Evolutionary conservation across 345 rosid genomes (phyloP), one percentile per base, ranked within the genome.

Genomic region (Hypericum perforatum): DNA sequence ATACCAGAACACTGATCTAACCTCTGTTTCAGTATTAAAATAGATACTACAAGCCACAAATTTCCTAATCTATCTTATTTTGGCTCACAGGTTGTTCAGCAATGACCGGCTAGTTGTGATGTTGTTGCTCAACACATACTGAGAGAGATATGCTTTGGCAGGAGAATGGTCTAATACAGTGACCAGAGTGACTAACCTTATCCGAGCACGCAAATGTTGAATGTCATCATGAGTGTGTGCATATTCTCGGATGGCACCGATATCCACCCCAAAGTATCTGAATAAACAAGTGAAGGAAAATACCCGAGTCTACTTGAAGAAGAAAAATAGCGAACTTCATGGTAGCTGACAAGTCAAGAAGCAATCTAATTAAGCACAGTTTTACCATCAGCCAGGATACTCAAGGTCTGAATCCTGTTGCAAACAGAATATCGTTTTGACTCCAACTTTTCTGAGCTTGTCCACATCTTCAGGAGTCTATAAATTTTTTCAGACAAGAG

Each of bases 191-290:
- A 14, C 77, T 52, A 45, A 84, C 98, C 98, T 85, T 70, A 91
- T 87, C 72, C 70, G 73, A 41, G 95, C 94, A 54, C 94, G 98
- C 59, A 91, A 44, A 71, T 91, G 96, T 50, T 87, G 62, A 69
- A 85, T 83, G 59, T 82, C 76, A 52, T 62, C 72, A 47, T 61
- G 67, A 6, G 62, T 52, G 66, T 76, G 64, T 8, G 90, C 83
- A 81, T 87, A 74, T 42, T 78, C 85, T 67, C 11, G 86, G 59
- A 91, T 91, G 53, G 89, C 84, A 46, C 49, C 59, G 52, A 91
- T 87, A 72, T 91, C 96, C 52, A 91, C 95, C 48, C 89, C 89
- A 70, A 91, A 91, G 71, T 85, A 91, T 72, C 98, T 91, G 71
- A 32, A 72, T 59, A 53, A 41, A 56, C 11, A 49, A 38, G 81